These are phyloP conservation scores for Talaromyces verruculosus DNA, from an alignment of 2,329 filamentous ascomycete species.

Conservation along the genomic window DNA sequence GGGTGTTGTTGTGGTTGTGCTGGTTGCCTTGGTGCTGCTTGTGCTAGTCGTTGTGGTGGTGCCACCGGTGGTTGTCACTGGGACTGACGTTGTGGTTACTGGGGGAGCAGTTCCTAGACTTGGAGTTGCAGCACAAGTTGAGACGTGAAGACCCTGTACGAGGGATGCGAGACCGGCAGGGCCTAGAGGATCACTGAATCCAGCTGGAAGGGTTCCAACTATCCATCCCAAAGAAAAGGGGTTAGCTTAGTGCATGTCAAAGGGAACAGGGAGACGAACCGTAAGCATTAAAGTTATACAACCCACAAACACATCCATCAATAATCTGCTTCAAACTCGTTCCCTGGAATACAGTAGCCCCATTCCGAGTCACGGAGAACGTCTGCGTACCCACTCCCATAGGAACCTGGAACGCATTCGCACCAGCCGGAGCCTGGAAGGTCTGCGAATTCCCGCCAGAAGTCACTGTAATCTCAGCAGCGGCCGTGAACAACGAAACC, in stretches of 20 bases:
- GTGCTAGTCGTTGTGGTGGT: neutral
- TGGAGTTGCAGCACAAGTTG: slow-evolving; percentile 20
- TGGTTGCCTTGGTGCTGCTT: neutral
- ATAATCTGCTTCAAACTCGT: slow-evolving; percentile 54
- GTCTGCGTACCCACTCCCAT: slow-evolving; percentile 52
- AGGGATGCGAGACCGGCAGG: slow-evolving; percentile 34
- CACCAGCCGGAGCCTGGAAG: slow-evolving; percentile 50
- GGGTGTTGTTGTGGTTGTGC: neutral
- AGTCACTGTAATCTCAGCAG: slow-evolving; percentile 47
- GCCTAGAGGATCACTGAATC: slow-evolving; percentile 37
- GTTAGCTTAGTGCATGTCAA: neutral
- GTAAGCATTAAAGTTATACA: slow-evolving; percentile 49
- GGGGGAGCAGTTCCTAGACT: slow-evolving; percentile 10
- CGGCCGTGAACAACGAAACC: slow-evolving; percentile 51
- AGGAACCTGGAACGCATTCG: slow-evolving; percentile 46
- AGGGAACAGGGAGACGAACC: slow-evolving; percentile 12
- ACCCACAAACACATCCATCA: slow-evolving; percentile 49
- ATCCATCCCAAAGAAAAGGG: slow-evolving; percentile 33
- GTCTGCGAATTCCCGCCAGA: slow-evolving; percentile 48
- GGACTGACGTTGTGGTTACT: slow-evolving; percentile 1
- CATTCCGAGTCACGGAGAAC: slow-evolving; percentile 49
- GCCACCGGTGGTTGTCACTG: neutral
- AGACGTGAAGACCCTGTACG: slow-evolving; percentile 31
- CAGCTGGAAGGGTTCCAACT: slow-evolving; percentile 48
- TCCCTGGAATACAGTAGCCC: slow-evolving; percentile 45